These are phyloP conservation scores for Lippia alba DNA, from an alignment of 305 asterid genomes.

Conservation along the genomic window DNA sequence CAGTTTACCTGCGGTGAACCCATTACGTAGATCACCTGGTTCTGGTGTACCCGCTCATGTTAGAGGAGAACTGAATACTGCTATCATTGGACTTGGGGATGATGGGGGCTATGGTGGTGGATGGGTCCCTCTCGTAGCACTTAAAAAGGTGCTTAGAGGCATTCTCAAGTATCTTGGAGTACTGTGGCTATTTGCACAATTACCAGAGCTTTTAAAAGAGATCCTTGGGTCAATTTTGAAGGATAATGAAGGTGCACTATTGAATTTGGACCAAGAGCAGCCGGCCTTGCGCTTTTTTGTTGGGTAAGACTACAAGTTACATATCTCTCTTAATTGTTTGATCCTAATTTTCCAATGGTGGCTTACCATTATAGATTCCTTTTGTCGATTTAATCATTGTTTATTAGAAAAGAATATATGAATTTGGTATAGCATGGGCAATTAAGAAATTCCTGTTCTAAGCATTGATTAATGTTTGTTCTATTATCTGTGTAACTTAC, in stretches of 20 bases:
- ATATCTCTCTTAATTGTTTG: neutral
- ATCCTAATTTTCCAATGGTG: too few species aligned
- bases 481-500: too few species aligned
- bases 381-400: too few species aligned
- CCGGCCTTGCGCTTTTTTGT: constrained; percentile 99
- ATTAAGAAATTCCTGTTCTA: too few species aligned
- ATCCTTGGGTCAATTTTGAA: constrained; percentile 93
- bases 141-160: constrained; percentile 96
- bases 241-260: constrained; percentile 94
- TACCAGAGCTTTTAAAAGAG: constrained; percentile 96
- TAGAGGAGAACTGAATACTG: constrained; percentile 96
- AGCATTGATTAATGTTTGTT: too few species aligned
- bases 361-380: too few species aligned
- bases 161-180: constrained; percentile 98
- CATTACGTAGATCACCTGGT: constrained; percentile 81
- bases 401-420: too few species aligned
- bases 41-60: constrained; percentile 96
- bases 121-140: constrained; percentile 99
- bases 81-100: constrained; percentile 98
- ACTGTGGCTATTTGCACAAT: constrained; percentile 96
- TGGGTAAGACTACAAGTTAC: constrained; percentile 64
- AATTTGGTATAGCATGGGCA: too few species aligned
- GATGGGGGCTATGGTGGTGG: constrained; percentile 99
- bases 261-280: constrained; percentile 99
- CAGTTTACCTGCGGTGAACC: constrained; percentile 54